Base-by-base conservation (phyloP, 23 red algal genomes). In the Gracilaria domingensis region DNA sequence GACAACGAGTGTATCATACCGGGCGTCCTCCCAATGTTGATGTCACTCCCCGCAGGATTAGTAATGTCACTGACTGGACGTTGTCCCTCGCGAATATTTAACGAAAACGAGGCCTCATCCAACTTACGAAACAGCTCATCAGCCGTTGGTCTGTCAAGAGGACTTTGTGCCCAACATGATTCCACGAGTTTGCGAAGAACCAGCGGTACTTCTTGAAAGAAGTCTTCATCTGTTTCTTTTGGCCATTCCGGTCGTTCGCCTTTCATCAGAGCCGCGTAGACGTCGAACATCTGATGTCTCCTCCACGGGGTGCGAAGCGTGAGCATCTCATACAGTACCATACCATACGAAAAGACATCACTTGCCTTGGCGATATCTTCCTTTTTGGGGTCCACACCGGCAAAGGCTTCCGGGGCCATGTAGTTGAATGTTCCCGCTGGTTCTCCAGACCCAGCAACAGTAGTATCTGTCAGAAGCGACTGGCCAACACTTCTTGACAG, bases 281-380 rank as follows among this genome's bases (percentile, higher is more conserved):
- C 87, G 21, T 81, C 76, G 24, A 66, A 77, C 75, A 90, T 45
- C 12, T 44, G 37, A 44, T 54, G 66, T 49, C 71, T 50, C 76
- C 66, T 92, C 79, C 79, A 92, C 5, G 79, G 89, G 8, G 58
- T 84, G 9, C 78, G 59, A 35, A 83, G 49, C 12, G 89, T 92
- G 34, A 98, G 79, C 96, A 98, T 95, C 73, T 98, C 96, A 75
- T 95, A 95, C 7, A 98, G 30, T 0, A 98, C 86, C 87, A 98
- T 95, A 40, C 92, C 96, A 79, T 95, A 95, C 8, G 92, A 82
- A 59, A 88, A 98, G 25, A 92, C 72, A 57, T 98, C 96, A 33
- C 78, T 85, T 0, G 79, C 80, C 66, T 86, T 86, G 4, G 67
- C 40, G 14, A 50, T 66, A 35, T 78, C 72, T 33, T 87, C 88